Evolutionary conservation across 2,329 filamentous ascomycete genomes (phyloP).

Genomic region (Clarireedia hainanense): DNA sequence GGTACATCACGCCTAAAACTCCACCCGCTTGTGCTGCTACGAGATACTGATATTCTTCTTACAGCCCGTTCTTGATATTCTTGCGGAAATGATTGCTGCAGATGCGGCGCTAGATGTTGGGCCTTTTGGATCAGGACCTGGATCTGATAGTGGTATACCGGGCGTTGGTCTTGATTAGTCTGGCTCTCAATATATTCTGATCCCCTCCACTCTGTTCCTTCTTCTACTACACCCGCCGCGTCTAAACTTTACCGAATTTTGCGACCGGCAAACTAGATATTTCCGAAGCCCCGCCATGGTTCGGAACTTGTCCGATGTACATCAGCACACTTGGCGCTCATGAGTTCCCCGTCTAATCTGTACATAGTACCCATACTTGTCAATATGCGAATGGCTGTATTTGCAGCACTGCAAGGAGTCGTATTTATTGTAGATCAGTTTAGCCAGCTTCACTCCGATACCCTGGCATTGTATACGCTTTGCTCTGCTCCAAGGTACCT

Average conservation of each 20-base stretch:
- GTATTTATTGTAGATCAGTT: constrained; percentile 14
- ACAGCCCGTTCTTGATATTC: constrained; percentile 84
- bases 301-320: constrained; percentile 15
- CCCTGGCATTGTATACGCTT: constrained; percentile 1
- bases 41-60: constrained; percentile 8
- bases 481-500: background rate
- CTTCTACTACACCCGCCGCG: background rate
- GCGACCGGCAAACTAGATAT: constrained; percentile 10
- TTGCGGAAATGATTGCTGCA: constrained; percentile 96
- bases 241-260: constrained; percentile 1
- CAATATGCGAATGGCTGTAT: constrained; percentile 17
- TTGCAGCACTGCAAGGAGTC: constrained; percentile 6
- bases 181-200: constrained; percentile 6
- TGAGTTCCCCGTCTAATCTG: constrained; percentile 20
- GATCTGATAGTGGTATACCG: constrained; percentile 26
- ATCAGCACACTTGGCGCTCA: constrained; percentile 22
- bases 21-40: too few relatives aligned
- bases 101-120: constrained; percentile 66
- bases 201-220: constrained; percentile 13
- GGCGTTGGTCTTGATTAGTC: constrained; percentile 27
- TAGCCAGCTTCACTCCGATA: constrained; percentile 2
- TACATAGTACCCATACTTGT: constrained; percentile 25
- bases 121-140: constrained; percentile 23
- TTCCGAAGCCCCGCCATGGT: constrained; percentile 8
- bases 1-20: constrained; percentile 38